Base-by-base conservation (phyloP, 179 eudicot species). In the Drosera spatulata region DNA sequence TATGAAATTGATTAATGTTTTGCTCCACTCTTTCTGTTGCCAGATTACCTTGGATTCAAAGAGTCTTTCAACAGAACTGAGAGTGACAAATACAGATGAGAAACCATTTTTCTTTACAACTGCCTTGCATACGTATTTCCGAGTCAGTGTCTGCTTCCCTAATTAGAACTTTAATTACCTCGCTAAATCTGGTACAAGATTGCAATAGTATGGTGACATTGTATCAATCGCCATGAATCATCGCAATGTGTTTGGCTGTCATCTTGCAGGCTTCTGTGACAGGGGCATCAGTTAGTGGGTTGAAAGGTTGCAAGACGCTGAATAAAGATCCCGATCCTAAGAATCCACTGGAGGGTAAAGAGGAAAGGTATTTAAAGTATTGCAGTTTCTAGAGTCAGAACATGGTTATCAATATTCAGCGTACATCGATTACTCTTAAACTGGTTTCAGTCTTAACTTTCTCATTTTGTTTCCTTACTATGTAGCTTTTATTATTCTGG, bases 271-370 rank as follows among this genome's bases (percentile, higher is more conserved):
- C 97, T 65, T 77, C 94, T 39, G 85, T 78, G 48, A 61, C 85
- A 4, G 90, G 83, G 42, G 90, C 89, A 49, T 76, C 88, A 12
- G 95, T 93, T 46, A 75, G 65, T 48, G 97, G 99, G 52, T 73
- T 93, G 65, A 86, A 85, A 78, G 97, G 94, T 52, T 79, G 97
- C 79, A 93, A 86, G 65, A 89, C 99, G 53, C 83, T 93, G 56
- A 89, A 89, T 81, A 93, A 89, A 75, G 94, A 79, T 67, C 85
- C 85, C 5, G 99, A 93, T 75, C 99, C 97, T 37, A 81, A 79
- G 62, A 93, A 93, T 66, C 99, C 97, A 43, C 59, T 67, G 51
- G 85, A 79, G 77, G 84, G 95, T 52, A 72, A 52, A 61, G 94
- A 90, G 78, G 88, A 89, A 76, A 93, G 99, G 99, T 89, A 37